These are phyloP conservation scores for Clavariopsis aquatica DNA, from an alignment of 495 filamentous ascomycete genomes.

Conservation along the genomic window DNA sequence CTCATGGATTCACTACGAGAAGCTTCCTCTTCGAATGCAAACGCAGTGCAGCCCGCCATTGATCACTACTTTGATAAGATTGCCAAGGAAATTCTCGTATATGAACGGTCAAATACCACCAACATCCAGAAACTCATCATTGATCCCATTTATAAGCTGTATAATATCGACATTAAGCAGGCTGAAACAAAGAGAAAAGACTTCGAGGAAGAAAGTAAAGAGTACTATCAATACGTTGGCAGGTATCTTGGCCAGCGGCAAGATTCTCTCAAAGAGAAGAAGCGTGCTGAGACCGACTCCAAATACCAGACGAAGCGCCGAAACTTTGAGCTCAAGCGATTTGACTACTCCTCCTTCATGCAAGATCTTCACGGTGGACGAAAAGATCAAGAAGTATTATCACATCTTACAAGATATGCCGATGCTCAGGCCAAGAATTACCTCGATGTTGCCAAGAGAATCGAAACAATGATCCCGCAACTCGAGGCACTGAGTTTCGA, in stretches of 20 bases:
- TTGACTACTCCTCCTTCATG: conserved; percentile 99
- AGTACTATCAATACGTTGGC: conserved; percentile 93
- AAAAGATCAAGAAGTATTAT: conserved; percentile 96
- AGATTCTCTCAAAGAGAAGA: conserved; percentile 96
- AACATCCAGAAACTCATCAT: conserved; percentile 93
- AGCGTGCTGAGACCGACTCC: conserved; percentile 85
- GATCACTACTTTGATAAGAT: conserved; percentile 99
- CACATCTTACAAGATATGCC: conserved; percentile 92
- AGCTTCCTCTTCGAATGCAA: conserved; percentile 85
- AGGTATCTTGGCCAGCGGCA: conserved; percentile 93
- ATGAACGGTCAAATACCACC: conserved; percentile 77
- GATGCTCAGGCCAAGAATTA: conserved; percentile 86
- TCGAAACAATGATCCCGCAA: conserved; percentile 85
- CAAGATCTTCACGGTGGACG: conserved; percentile 95
- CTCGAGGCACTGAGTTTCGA: conserved; percentile 88
- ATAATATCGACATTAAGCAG: conserved; percentile 95
- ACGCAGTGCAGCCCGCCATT: conserved; percentile 90
- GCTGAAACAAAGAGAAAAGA: conserved; percentile 96
- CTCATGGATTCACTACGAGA: conserved; percentile 90
- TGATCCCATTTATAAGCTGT: conserved; percentile 87
- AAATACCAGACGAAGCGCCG: conserved; percentile 95
- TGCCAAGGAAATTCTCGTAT: conserved; percentile 81
- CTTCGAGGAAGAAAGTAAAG: conserved; percentile 96
- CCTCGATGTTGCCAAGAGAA: conserved; percentile 76
- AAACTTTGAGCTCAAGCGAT: conserved; percentile 94